Percentiles rank a stretch among this genome's conserved stretches.
Evolutionary conservation across 2,329 filamentous ascomycete species (phyloP).

Genomic region (Penicillium sp.): DNA sequence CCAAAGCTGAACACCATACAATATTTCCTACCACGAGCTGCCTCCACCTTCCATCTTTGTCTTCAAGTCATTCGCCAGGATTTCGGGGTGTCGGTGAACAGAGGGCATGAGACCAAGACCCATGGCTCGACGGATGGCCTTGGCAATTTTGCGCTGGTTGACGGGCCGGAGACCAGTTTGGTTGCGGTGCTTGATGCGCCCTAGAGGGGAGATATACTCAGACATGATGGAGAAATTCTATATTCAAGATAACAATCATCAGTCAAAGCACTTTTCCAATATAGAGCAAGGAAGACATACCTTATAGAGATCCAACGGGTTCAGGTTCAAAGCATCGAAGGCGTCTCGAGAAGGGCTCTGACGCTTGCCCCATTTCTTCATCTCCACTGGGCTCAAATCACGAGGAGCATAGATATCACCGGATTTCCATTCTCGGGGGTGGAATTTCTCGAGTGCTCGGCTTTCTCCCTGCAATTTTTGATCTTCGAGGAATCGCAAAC

Average conservation of each 20-base stretch:
- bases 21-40: conserved; percentile 12
- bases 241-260: background rate
- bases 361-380: conserved; percentile 68
- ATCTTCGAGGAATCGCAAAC: conserved; percentile 33
- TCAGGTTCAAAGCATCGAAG: conserved; percentile 71
- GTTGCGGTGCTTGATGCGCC: conserved; percentile 71
- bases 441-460: conserved; percentile 35
- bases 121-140: conserved; percentile 81
- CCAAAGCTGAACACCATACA: conserved; percentile 4
- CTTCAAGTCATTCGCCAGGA: conserved; percentile 49
- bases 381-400: conserved; percentile 72
- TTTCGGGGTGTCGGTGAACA: conserved; percentile 80
- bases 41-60: conserved; percentile 23
- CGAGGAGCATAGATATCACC: conserved; percentile 90
- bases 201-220: conserved; percentile 78
- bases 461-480: conserved; percentile 36
- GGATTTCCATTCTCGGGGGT: conserved; percentile 61
- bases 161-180: conserved; percentile 75
- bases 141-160: conserved; percentile 90
- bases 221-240: conserved; percentile 91
- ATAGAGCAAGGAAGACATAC: conserved; percentile 42
- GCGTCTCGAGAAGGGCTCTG: conserved; percentile 58
- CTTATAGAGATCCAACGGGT: conserved; percentile 81
- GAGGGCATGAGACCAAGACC: conserved; percentile 89
- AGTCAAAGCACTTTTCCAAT: too few relatives aligned